Conservation (phyloP, 192 early-diverging fungal genomes). For the Mortierella hygrophila region DNA sequence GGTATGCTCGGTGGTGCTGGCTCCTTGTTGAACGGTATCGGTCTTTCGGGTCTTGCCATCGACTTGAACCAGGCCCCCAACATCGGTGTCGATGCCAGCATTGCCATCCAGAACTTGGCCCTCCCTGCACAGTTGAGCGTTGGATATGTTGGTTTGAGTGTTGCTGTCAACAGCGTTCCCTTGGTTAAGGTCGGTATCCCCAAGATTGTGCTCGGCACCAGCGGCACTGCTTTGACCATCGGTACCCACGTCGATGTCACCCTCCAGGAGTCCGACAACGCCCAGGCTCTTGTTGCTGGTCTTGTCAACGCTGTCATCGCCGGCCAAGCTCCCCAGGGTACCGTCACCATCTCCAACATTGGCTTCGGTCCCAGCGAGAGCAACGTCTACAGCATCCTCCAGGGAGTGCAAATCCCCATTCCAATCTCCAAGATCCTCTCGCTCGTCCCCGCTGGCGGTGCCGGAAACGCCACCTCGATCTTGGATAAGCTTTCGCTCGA, state of each 20-base stretch:
- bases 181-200: slow-evolving; percentile 15
- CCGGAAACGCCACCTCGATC: slow-evolving; percentile 22
- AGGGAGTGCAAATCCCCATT: slow-evolving; percentile 42
- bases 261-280: slow-evolving; percentile 30
- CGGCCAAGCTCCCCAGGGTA: slow-evolving; percentile 27
- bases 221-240: slow-evolving; percentile 31
- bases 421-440: slow-evolving; percentile 38
- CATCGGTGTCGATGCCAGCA: slow-evolving; percentile 35
- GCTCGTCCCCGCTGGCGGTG: slow-evolving; percentile 13
- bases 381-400: slow-evolving; percentile 38
- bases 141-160: slow-evolving; percentile 36
- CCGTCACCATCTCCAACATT: slow-evolving; percentile 26
- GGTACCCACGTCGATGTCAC: slow-evolving; percentile 30
- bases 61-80: slow-evolving; percentile 47
- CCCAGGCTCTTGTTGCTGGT: slow-evolving; percentile 31
- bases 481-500: slow-evolving; percentile 28
- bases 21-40: slow-evolving; percentile 33
- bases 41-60: slow-evolving; percentile 32
- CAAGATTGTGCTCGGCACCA: slow-evolving; percentile 28
- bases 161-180: slow-evolving; percentile 20
- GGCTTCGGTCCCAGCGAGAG: slow-evolving; percentile 33
- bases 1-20: slow-evolving; percentile 43
- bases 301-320: slow-evolving; percentile 41
- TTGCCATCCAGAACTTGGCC: slow-evolving; percentile 31
- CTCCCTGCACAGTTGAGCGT: slow-evolving; percentile 32